phyloP scores from a whole-genome alignment of 441 rosid species.

The Corymbia calophylla region DNA sequence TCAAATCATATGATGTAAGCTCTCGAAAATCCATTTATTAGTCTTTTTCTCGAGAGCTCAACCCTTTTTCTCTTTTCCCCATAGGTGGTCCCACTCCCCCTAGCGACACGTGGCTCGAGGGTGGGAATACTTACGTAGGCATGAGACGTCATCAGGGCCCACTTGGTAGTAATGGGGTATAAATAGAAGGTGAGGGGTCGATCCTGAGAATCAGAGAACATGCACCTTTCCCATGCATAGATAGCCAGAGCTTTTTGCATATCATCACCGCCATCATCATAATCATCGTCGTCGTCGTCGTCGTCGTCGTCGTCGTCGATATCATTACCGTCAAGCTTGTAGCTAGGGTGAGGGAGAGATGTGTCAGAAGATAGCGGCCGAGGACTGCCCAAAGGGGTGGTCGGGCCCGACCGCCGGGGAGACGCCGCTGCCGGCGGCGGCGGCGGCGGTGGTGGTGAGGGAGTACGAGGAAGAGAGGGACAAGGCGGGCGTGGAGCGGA shows the following conservation, averaged over 20 bases:
- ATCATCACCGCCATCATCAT: neutral
- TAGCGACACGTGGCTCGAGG: neutral
- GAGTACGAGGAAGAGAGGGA: slow-evolving; percentile 51
- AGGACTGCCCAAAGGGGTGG: slow-evolving; percentile 1
- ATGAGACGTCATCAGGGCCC: neutral
- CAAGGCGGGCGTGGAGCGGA: slow-evolving; percentile 49
- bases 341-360: slow-evolving; percentile 3
- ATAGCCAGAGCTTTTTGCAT: neutral
- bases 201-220: neutral
- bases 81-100: neutral
- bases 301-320: neutral
- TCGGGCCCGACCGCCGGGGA: neutral
- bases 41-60: neutral
- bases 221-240: neutral
- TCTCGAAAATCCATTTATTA: neutral
- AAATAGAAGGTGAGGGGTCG: neutral
- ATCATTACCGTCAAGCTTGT: slow-evolving; percentile 3
- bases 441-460: slow-evolving; percentile 32
- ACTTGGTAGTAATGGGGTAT: neutral
- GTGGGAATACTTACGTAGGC: neutral
- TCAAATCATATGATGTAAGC: neutral
- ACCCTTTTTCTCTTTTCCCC: neutral
- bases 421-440: neutral
- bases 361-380: slow-evolving; percentile 19
- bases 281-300: neutral